Conservation (phyloP, 148 eudicot species). For the Amaranthus cruentus region DNA sequence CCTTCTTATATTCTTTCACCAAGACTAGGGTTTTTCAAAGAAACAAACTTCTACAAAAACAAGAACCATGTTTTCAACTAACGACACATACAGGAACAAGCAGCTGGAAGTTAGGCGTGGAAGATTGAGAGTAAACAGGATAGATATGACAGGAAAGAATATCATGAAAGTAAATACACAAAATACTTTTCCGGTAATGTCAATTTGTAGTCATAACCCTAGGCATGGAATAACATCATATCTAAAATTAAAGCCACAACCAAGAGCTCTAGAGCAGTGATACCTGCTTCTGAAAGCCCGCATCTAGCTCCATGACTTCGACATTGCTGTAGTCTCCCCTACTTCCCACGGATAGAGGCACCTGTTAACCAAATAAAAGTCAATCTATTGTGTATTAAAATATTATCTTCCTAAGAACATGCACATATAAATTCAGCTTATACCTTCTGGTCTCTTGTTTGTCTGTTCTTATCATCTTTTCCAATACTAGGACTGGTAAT, state of each 20-base stretch:
- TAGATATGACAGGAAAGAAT: no score
- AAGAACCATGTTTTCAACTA: background rate
- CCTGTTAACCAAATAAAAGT: constrained; percentile 37
- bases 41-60: background rate
- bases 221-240: no score
- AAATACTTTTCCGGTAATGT: no score
- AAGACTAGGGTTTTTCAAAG: background rate
- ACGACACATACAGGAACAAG: no score
- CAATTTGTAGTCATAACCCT: no score
- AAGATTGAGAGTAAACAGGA: no score
- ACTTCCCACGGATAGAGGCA: constrained; percentile 40
- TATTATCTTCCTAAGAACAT: background rate
- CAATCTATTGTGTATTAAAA: background rate
- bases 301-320: constrained; percentile 62
- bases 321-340: constrained; percentile 53
- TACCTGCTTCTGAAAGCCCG: constrained; percentile 79
- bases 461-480: constrained; percentile 58
- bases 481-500: constrained; percentile 39
- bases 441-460: constrained; percentile 75
- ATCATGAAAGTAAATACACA: no score
- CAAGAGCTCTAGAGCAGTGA: background rate
- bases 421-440: background rate
- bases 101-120: background rate
- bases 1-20: background rate
- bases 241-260: background rate